Conservation (phyloP, 495 filamentous ascomycete genomes). For the Podospora appendiculata region DNA sequence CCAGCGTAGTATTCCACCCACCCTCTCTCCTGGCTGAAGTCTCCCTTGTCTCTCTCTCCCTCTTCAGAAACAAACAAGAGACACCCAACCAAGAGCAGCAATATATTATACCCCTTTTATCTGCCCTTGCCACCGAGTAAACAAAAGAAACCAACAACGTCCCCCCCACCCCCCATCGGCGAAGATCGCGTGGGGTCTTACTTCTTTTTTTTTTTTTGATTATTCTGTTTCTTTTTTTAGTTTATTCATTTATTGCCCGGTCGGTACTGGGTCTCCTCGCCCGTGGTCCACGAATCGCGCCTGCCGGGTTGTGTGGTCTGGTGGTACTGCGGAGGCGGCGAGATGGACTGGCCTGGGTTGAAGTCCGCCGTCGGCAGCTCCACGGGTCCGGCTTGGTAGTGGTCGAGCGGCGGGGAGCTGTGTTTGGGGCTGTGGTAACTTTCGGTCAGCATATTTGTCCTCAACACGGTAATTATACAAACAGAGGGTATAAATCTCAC, state of each 20-base stretch:
- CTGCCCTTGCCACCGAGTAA: no score
- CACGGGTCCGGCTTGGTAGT: not conserved
- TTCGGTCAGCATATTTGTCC: not conserved
- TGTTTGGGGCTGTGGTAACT: not conserved
- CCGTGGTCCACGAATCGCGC: slow-evolving; percentile 1
- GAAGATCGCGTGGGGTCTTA: no score
- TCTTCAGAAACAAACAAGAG: no score
- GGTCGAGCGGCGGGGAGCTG: not conserved
- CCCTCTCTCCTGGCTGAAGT: no score
- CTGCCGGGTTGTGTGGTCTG: not conserved
- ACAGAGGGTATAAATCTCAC: not conserved
- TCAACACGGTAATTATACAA: not conserved
- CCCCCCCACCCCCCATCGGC: no score
- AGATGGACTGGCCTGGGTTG: not conserved
- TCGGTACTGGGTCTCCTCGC: slow-evolving; percentile 3
- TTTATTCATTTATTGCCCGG: not conserved
- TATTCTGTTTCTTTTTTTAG: not conserved
- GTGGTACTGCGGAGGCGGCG: slow-evolving; percentile 8
- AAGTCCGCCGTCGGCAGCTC: not conserved
- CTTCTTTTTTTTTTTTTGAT: no score
- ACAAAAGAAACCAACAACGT: no score
- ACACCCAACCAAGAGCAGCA: no score
- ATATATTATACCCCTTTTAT: no score
- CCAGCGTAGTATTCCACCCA: no score
- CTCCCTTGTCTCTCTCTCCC: no score